phyloP scores from a whole-genome alignment of 2,329 filamentous ascomycete genomes.

The Drechslerella stenobrocha region DNA sequence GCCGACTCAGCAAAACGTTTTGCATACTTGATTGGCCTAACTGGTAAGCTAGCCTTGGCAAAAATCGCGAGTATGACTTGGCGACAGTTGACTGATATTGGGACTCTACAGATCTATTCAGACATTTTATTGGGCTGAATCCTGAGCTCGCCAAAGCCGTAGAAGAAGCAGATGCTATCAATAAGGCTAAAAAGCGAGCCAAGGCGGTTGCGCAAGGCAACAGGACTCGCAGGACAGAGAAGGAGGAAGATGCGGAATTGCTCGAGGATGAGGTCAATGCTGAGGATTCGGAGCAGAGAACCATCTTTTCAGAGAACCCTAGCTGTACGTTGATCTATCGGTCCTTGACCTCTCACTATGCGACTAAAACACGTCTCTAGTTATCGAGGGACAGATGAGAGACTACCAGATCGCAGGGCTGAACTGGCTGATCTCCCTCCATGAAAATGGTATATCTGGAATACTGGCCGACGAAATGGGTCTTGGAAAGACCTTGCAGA shows the following conservation, averaged over 20 bases:
- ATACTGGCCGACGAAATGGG: constrained; percentile 99
- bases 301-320: constrained; percentile 90
- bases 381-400: constrained; percentile 70
- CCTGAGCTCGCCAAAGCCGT: constrained; percentile 79
- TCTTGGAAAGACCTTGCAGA: constrained; percentile 94
- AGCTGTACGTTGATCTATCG: constrained; percentile 58
- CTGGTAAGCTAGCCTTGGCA: constrained; percentile 55
- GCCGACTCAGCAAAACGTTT: constrained; percentile 64
- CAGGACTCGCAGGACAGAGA: constrained; percentile 83
- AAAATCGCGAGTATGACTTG: neutral
- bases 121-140: constrained; percentile 98
- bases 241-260: constrained; percentile 93
- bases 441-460: constrained; percentile 98
- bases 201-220: constrained; percentile 83
- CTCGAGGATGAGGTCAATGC: constrained; percentile 82
- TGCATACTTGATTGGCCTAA: constrained; percentile 89
- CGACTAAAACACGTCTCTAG: constrained; percentile 7
- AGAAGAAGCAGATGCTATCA: constrained; percentile 55
- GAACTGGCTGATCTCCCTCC: constrained; percentile 96
- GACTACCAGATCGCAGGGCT: constrained; percentile 95
- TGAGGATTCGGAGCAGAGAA: constrained; percentile 70
- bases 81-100: constrained; percentile 25
- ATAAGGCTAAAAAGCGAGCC: constrained; percentile 90
- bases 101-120: constrained; percentile 71
- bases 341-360: neutral